These are phyloP conservation scores for Neospora caninum DNA, from an alignment of 169 alveolate genomes.

Conservation along the genomic window DNA sequence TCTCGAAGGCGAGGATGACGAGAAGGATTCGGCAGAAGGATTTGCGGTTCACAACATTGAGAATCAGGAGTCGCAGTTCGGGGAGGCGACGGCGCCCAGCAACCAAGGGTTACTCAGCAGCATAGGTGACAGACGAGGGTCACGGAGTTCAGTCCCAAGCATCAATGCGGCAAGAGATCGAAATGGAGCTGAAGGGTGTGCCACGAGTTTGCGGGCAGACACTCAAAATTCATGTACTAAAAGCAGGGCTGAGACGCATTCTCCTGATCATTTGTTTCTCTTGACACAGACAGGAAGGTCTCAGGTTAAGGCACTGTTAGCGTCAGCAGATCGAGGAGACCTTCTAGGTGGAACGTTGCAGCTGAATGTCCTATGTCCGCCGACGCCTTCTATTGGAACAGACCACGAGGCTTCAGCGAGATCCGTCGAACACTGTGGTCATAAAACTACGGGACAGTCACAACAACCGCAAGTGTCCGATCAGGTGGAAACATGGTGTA, in stretches of 20 bases:
- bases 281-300: neutral
- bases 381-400: neutral
- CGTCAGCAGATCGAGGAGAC: neutral
- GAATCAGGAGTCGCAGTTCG: no score
- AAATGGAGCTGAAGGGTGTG: no score
- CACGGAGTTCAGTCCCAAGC: no score
- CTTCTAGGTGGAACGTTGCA: neutral
- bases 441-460: neutral
- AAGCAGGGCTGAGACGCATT: neutral
- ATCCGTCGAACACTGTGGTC: neutral
- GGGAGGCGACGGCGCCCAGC: no score
- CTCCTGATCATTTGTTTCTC: neutral
- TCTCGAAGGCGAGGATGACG: constrained; percentile 19
- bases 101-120: no score
- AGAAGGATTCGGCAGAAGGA: neutral
- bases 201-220: no score
- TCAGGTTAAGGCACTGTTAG: neutral
- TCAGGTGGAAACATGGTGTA: no score
- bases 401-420: neutral
- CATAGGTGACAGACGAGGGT: no score
- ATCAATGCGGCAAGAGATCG: no score
- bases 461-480: no score
- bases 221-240: no score
- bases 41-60: no score
- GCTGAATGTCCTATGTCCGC: neutral